These are phyloP conservation scores for Linderniella brevidens DNA, from an alignment of 257 asterid genomes.

Conservation along the genomic window DNA sequence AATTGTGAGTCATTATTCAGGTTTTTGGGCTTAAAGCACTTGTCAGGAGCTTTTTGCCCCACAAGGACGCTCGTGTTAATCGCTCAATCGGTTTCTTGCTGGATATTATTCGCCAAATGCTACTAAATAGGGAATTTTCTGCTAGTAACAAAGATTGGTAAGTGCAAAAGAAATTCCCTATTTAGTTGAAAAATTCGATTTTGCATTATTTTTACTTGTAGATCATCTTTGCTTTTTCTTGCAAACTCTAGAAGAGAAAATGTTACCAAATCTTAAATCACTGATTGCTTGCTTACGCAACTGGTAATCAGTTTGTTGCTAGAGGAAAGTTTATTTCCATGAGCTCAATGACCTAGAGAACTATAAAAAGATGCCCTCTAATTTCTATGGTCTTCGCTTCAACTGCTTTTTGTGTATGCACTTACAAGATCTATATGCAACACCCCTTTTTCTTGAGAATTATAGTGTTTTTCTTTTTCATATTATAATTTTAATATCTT, in stretches of 20 bases:
- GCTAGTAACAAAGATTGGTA: slow-evolving; percentile 42
- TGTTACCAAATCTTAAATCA: too few relatives aligned
- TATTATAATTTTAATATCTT: slow-evolving; percentile 2
- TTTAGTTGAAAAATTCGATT: not conserved
- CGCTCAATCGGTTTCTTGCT: slow-evolving; percentile 42
- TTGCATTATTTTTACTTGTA: slow-evolving; percentile 7
- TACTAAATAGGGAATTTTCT: slow-evolving; percentile 31
- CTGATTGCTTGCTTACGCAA: too few relatives aligned
- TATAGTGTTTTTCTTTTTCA: not conserved
- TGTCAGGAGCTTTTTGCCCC: slow-evolving; percentile 66
- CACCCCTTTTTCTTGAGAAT: too few relatives aligned
- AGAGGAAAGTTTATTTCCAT: too few relatives aligned
- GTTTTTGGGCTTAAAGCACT: slow-evolving; percentile 73
- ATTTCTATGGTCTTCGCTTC: too few relatives aligned
- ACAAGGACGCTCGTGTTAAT: slow-evolving; percentile 18
- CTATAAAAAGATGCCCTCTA: too few relatives aligned
- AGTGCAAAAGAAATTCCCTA: not conserved
- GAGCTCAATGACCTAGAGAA: too few relatives aligned
- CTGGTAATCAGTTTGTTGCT: too few relatives aligned
- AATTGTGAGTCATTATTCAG: slow-evolving; percentile 23
- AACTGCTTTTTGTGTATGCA: too few relatives aligned
- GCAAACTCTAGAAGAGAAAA: too few relatives aligned
- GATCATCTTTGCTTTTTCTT: too few relatives aligned
- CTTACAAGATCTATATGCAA: too few relatives aligned
- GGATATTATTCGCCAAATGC: slow-evolving; percentile 45